These are phyloP conservation scores for Sphaerulina musiva DNA, from an alignment of 2,329 filamentous ascomycete genomes.

Conservation along the genomic window DNA sequence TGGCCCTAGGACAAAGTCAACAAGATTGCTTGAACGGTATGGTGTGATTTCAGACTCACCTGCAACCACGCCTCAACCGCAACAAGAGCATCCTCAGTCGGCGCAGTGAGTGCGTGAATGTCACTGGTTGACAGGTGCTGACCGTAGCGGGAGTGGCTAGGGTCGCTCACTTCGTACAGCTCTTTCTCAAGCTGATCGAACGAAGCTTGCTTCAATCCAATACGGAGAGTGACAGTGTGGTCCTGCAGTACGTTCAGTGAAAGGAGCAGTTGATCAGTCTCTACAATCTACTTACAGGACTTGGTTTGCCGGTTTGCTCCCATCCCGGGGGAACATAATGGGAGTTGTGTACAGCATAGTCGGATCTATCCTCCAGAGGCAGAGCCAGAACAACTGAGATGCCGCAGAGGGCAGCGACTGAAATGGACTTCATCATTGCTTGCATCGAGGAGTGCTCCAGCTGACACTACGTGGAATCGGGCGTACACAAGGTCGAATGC, in stretches of 20 bases:
- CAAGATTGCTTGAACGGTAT: slow-evolving; percentile 20
- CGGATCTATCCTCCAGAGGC: slow-evolving; percentile 13
- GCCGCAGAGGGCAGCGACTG: slow-evolving; percentile 2
- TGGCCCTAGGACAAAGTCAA: slow-evolving; percentile 46
- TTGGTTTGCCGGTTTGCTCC: slow-evolving; percentile 15
- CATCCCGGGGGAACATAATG: slow-evolving; percentile 19
- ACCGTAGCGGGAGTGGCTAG: slow-evolving; percentile 54
- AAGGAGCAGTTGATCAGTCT: background rate
- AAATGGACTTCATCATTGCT: slow-evolving; percentile 7
- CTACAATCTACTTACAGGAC: slow-evolving; percentile 8
- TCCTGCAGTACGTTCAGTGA: slow-evolving; percentile 7
- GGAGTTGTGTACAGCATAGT: slow-evolving; percentile 18
- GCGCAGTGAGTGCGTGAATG: slow-evolving; percentile 51
- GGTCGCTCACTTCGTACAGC: slow-evolving; percentile 57
- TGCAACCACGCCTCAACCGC: slow-evolving; percentile 52
- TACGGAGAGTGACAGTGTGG: slow-evolving; percentile 20
- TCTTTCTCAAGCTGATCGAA: slow-evolving; percentile 47
- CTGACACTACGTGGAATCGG: background rate
- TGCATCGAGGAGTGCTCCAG: background rate
- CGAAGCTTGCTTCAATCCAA: slow-evolving; percentile 21
- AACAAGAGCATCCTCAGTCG: slow-evolving; percentile 44
- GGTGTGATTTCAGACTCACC: background rate
- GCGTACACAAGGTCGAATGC: background rate
- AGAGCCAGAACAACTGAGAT: slow-evolving; percentile 7
- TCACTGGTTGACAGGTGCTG: slow-evolving; percentile 49